Percentiles rank a stretch among this genome's conserved stretches.
These are phyloP conservation scores for Elongisporangium prolatum DNA, from an alignment of 352 stramenopile genomes.

Conservation along the genomic window DNA sequence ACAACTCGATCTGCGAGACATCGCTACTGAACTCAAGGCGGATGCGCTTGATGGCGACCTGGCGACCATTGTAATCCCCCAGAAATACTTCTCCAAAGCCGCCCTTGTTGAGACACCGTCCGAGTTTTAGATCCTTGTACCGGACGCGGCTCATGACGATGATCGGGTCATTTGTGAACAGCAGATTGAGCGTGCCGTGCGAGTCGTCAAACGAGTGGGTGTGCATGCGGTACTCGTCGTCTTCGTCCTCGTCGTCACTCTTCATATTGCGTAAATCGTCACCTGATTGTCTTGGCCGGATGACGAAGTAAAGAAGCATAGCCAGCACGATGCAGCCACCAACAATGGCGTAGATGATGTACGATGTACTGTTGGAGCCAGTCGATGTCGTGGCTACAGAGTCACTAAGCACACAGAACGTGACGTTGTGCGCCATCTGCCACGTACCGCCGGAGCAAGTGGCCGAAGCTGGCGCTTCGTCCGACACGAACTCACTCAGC, in stretches of 20 bases:
- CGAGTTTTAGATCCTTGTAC: constrained; percentile 35
- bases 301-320: constrained; percentile 26
- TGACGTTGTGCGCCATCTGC: constrained; percentile 23
- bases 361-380: constrained; percentile 26
- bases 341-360: constrained; percentile 38
- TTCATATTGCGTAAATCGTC: background rate
- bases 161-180: constrained; percentile 32
- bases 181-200: constrained; percentile 20
- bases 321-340: constrained; percentile 36
- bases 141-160: constrained; percentile 30
- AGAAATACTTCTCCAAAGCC: constrained; percentile 41
- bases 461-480: constrained; percentile 13
- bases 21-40: constrained; percentile 15
- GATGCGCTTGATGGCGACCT: constrained; percentile 44
- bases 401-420: constrained; percentile 32
- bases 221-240: constrained; percentile 5
- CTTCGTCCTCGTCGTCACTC: background rate
- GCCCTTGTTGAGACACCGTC: constrained; percentile 25
- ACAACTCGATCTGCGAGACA: constrained; percentile 22
- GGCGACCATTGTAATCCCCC: constrained; percentile 20
- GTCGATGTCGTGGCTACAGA: constrained; percentile 7
- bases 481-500: constrained; percentile 23
- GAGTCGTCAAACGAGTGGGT: background rate
- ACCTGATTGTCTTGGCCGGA: background rate
- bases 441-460: constrained; percentile 22